phyloP scores from a whole-genome alignment of 805 yeast genomes.

The Cyberlindnera galapagoensis region DNA sequence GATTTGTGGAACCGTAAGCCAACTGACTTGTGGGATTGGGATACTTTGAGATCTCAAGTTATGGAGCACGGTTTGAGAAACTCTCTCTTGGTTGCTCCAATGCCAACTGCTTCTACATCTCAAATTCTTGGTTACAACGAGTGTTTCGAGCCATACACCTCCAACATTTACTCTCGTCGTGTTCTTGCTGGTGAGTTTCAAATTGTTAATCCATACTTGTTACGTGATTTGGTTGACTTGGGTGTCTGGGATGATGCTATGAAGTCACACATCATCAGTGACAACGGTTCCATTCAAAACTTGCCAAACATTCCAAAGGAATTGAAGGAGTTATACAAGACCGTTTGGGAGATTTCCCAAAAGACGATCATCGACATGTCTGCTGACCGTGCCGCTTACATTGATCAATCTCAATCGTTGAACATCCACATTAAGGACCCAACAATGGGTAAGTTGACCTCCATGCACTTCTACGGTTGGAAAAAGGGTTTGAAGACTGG shows the following conservation, averaged over 20 bases:
- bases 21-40: constrained; percentile 83
- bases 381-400: constrained; percentile 87
- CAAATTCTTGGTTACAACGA: constrained; percentile 92
- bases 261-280: constrained; percentile 69
- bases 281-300: constrained; percentile 81
- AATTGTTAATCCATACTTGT: constrained; percentile 80
- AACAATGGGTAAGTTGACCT: constrained; percentile 92
- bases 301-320: constrained; percentile 70
- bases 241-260: constrained; percentile 79
- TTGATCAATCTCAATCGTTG: constrained; percentile 90
- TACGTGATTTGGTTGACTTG: constrained; percentile 73
- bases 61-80: constrained; percentile 70
- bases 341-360: constrained; percentile 88
- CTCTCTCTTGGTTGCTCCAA: constrained; percentile 85
- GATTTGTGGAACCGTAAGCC: constrained; percentile 86
- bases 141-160: constrained; percentile 94
- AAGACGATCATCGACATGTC: constrained; percentile 65
- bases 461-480: constrained; percentile 99
- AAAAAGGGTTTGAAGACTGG: constrained; percentile 97
- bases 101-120: constrained; percentile 99
- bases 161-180: constrained; percentile 88
- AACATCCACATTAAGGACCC: constrained; percentile 85
- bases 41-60: constrained; percentile 52
- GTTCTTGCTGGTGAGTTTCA: constrained; percentile 93
- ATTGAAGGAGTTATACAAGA: constrained; percentile 63